These are phyloP conservation scores for Wickerhamiella parazyma DNA, from an alignment of 805 yeast genomes.

Conservation along the genomic window DNA sequence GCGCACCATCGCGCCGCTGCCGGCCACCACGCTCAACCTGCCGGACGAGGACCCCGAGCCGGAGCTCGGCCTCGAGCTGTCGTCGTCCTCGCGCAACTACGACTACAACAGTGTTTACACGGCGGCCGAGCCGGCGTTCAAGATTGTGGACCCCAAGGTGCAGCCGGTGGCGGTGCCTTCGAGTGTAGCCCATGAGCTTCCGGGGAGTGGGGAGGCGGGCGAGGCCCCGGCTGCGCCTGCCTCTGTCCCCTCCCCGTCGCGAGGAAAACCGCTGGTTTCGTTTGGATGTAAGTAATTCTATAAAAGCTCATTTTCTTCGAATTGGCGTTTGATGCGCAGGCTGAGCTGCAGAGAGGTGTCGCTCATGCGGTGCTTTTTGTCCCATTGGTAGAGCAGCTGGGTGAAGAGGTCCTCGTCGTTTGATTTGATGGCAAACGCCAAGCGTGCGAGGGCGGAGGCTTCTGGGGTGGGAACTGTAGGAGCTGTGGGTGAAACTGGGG, in stretches of 20 bases:
- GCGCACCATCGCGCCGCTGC: conserved; percentile 53
- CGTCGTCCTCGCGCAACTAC: conserved; percentile 17
- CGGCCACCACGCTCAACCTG: conserved; percentile 74
- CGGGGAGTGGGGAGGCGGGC: not conserved
- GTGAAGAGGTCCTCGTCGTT: conserved; percentile 15
- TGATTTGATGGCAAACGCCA: conserved; percentile 11
- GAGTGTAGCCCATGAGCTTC: conserved; percentile 1
- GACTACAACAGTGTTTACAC: conserved; percentile 14
- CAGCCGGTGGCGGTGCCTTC: conserved; percentile 17
- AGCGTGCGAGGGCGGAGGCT: conserved; percentile 4
- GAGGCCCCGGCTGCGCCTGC: not conserved
- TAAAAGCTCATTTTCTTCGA: conserved; percentile 7
- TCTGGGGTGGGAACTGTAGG: too few species aligned
- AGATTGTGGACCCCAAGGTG: conserved; percentile 21
- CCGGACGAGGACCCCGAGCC: conserved; percentile 38
- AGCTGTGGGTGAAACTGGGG: too few species aligned
- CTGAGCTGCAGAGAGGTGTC: conserved; percentile 14
- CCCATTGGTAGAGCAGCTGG: conserved; percentile 15
- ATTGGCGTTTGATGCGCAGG: conserved; percentile 11
- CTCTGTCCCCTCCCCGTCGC: not conserved
- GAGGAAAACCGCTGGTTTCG: not conserved
- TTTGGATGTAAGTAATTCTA: not conserved
- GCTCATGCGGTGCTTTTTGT: conserved; percentile 14
- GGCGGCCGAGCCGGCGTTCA: conserved; percentile 12
- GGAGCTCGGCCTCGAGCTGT: conserved; percentile 7